These are phyloP conservation scores for Protostelium mycophagum DNA, from an alignment of 78 protist genomes.

Conservation along the genomic window DNA sequence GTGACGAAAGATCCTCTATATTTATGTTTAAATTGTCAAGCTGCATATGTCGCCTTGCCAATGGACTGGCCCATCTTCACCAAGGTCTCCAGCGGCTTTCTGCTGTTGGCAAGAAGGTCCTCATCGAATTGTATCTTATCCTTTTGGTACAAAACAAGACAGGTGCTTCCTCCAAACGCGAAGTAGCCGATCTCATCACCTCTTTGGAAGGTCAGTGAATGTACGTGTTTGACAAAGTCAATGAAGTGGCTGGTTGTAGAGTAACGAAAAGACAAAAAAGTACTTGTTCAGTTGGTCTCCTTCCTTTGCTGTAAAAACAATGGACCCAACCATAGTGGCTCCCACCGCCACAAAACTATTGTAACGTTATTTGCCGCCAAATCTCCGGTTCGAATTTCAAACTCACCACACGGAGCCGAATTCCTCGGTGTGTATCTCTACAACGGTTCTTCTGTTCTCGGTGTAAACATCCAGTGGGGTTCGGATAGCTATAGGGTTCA, in stretches of 20 bases:
- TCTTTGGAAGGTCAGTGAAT: background rate
- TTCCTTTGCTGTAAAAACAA: conserved; percentile 32
- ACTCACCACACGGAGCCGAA: conserved; percentile 35
- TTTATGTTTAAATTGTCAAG: too few relatives aligned
- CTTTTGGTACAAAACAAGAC: conserved; percentile 49
- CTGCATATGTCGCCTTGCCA: too few relatives aligned
- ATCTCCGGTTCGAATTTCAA: background rate
- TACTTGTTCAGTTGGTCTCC: conserved; percentile 28
- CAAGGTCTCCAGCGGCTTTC: conserved; percentile 65
- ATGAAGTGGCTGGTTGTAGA: too few relatives aligned
- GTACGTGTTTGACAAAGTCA: too few relatives aligned
- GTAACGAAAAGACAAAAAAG: too few relatives aligned
- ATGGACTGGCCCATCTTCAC: conserved; percentile 63
- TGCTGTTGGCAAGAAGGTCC: conserved; percentile 60
- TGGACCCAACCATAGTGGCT: conserved; percentile 79
- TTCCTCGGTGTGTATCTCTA: conserved; percentile 29
- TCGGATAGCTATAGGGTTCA: conserved; percentile 78
- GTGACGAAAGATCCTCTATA: too few relatives aligned
- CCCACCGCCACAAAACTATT: conserved; percentile 58
- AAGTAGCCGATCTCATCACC: conserved; percentile 78
- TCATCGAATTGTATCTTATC: conserved; percentile 45
- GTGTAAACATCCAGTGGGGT: conserved; percentile 56
- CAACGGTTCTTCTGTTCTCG: conserved; percentile 50
- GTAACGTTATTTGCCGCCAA: background rate
- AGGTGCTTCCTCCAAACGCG: conserved; percentile 80